A percentile compares a stretch with the other conserved stretches of the same genome.
These are phyloP conservation scores for Wickerhamomyces rabaulensis DNA, from an alignment of 805 yeast genomes.

Conservation along the genomic window DNA sequence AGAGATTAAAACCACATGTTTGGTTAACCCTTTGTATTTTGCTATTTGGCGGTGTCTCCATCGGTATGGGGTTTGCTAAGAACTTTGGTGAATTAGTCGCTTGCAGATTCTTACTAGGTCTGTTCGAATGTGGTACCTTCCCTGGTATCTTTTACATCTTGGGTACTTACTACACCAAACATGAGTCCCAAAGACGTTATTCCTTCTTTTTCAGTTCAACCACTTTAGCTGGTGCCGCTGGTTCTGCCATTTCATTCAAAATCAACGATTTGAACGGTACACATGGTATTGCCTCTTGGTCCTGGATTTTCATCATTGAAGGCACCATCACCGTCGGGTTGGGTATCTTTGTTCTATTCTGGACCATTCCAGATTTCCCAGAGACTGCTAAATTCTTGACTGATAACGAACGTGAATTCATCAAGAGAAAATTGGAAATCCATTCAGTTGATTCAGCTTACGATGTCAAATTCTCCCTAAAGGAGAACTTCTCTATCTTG, in stretches of 20 bases:
- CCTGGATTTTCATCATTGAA: constrained; percentile 47
- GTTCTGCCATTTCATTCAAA: constrained; percentile 47
- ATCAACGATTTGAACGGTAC: constrained; percentile 43
- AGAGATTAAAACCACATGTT: constrained; percentile 33
- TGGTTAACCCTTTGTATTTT: constrained; percentile 31
- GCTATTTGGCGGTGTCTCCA: constrained; percentile 36
- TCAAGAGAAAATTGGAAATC: constrained; percentile 32
- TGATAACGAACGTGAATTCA: constrained; percentile 33
- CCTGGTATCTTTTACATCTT: constrained; percentile 45
- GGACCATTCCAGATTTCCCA: constrained; percentile 39
- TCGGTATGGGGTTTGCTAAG: constrained; percentile 38
- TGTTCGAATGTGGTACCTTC: constrained; percentile 48
- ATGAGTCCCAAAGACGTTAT: constrained; percentile 43
- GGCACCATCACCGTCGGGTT: constrained; percentile 39
- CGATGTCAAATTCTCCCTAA: constrained; percentile 28
- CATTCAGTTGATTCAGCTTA: constrained; percentile 33
- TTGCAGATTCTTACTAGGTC: constrained; percentile 46
- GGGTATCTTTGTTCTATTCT: constrained; percentile 30
- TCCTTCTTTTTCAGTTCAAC: constrained; percentile 48
- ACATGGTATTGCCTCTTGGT: constrained; percentile 38
- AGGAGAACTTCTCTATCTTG: constrained; percentile 37
- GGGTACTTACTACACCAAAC: constrained; percentile 42
- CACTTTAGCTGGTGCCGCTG: constrained; percentile 50
- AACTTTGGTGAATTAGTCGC: constrained; percentile 42
- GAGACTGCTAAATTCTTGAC: constrained; percentile 36